Conservation (phyloP, 257 asterid species). For the Henckelia pumila region DNA sequence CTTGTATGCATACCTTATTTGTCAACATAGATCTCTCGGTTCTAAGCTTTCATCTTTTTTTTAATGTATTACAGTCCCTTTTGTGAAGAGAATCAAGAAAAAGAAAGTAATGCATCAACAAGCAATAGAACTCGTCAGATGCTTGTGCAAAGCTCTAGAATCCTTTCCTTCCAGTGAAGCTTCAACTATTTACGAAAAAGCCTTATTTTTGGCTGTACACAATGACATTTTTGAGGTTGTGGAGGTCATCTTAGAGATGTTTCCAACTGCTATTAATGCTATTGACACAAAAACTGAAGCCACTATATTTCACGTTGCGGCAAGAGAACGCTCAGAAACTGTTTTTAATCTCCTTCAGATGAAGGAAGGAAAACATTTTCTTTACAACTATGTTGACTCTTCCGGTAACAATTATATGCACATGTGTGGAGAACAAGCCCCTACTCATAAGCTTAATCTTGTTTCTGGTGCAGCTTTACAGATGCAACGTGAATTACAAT, state of each 20-base stretch:
- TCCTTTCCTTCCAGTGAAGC: not conserved
- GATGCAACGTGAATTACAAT: too few species aligned
- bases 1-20: too few species aligned
- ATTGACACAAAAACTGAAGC: not conserved
- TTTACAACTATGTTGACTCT: not conserved
- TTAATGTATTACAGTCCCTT: too few species aligned
- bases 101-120: not conserved
- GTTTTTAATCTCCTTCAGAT: conserved; percentile 6
- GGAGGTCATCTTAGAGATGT: conserved; percentile 4
- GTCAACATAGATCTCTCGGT: too few species aligned
- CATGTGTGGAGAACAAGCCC: not conserved
- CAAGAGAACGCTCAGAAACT: not conserved
- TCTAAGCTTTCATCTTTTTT: too few species aligned
- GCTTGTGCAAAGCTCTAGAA: conserved; percentile 13
- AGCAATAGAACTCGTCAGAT: not conserved
- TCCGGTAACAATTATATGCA: not conserved
- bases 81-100: not conserved
- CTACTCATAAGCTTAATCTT: too few species aligned
- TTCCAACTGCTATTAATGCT: too few species aligned
- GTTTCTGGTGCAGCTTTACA: too few species aligned
- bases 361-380: not conserved
- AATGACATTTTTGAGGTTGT: conserved; percentile 13
- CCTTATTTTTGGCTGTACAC: conserved; percentile 12
- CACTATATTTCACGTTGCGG: conserved; percentile 7
- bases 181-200: not conserved